Base-by-base conservation (phyloP, 345 rosid species). In the Pelargonium nanum region DNA sequence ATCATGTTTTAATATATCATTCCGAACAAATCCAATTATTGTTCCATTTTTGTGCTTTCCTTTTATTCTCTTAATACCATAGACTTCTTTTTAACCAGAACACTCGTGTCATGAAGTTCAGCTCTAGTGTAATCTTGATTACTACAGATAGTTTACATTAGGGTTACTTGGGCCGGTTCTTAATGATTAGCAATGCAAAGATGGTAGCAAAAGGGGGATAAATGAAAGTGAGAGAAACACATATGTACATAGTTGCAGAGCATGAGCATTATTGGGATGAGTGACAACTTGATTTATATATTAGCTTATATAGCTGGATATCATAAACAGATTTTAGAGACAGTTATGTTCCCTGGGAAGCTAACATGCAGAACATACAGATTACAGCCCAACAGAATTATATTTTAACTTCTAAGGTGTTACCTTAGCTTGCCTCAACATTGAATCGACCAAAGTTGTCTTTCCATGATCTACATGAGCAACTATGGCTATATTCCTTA, bases 381-480 rank as follows among this genome's bases (percentile, higher is more conserved):
- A n/a, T n/a, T n/a, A n/a, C n/a, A 40, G 2, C 48, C 48, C 2
- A 12, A 17, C 6, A 40, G 15, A 40, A 40, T 40, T 40, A 40
- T 15, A 40, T 40, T 2, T 40, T 40, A 40, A 40, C 48, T 40
- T 52, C 64, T 50, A 0, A 24, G 64, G 5, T 26, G 4, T 65
- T 73, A 87, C 98, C 95, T 92, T 89, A 21, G 98, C 80, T 77
- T 92, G 98, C 77, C 67, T 82, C 64, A 92, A 79, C 98, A 92
- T 88, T n/a, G 98, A 78, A 74, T 92, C 98, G 52, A 92, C 96
- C 81, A 92, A 70, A 70, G 98, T 92, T 1, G 98, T 92, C 79
- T 92, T 92, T 1, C 98, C 98, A 66, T 92, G 98, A 75, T 92
- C 98, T 45, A 92, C 98, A 66, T 89, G 98, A 52, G 98, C 98